Base-by-base conservation (phyloP, 768 basidiomycete genomes). In the Suillus clintonianus region DNA sequence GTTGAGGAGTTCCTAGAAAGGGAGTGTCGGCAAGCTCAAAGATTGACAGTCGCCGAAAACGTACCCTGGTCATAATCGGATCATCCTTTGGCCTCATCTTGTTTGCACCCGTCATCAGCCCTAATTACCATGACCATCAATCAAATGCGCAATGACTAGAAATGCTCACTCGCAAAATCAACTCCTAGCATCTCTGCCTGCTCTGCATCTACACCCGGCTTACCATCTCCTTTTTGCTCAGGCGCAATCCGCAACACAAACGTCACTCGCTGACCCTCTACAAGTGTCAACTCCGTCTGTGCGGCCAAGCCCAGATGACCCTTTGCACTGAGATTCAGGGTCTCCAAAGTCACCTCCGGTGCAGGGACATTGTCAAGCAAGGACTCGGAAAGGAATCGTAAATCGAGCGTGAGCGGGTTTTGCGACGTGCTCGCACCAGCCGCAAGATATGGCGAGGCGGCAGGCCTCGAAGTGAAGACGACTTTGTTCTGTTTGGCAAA, bases 221-320 rank as follows among this genome's bases (percentile, higher is more conserved):
- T 43, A 7, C 65, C 1, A 15, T 42, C 55, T 22, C 55, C 62
- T 5, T 36, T 58, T 14, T 73, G 73, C n/a, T 80, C 76, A 2
- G 90, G 89, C 10, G 87, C 87, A 50, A 86, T 88, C 47, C 95
- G 81, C 69, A 98, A 77, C 17, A 97, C 82, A 69, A 98, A 97
- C 3, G 92, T 92, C n/a, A 98, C 88, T 19, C 83, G 83, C 74
- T 99, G 95, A 0, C 97, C 96, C 74, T 98, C 97, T 24, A 77
- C 72, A 24, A 98, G 79, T 30, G 79, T 76, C 56, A 98, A 78
- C 19, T 87, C 79, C 14, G 83, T 77, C 65, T 79, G 82, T 22
- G 87, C 84, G 9, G 83, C 88, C 4, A 81, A 80, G 1, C 96
- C 95, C 58, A 89, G 83, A 70, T 95, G 91, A 0, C 93, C 94